Evolutionary conservation across 2,329 filamentous ascomycete genomes (phyloP), one percentile per base, ranked within the genome.

Genomic region (Aquanectria penicillioides): DNA sequence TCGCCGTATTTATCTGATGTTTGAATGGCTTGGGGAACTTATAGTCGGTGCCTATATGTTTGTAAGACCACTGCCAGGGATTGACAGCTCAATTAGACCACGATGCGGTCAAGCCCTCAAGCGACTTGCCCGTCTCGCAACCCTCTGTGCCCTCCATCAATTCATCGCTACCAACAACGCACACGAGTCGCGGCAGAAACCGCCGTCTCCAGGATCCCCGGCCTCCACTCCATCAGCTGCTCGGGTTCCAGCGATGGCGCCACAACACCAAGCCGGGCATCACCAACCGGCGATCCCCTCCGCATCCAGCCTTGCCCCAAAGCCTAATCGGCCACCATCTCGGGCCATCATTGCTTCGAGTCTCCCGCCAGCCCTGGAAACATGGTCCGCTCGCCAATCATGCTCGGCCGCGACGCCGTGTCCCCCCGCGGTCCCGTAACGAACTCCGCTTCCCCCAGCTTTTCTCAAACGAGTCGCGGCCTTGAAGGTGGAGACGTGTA

Each of bases 331-430:
- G n/a, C 54, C 51, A 29, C 61, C 57, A 25, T 41, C 54, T 69
- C 66, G 66, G 66, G 26, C 13, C 28, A 68, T 63, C 59, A 62
- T 64, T 69, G 25, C 25, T 26, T 57, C 61, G 56, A 69, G 38
- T 15, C 10, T 34, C 51, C 25, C 53, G 41, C 49, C n/a, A 43
- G 25, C 18, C 22, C 29, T 37, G 40, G 34, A 49, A 40, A 37
- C 50, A 46, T 52, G 22, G 22, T 28, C 25, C 28, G 37, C n/a
- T 57, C 50, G 33, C 55, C 50, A 50, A 53, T 57, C 38, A 56
- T 37, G 25, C 28, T 37, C 48, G 34, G n/a, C n/a, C n/a, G n/a
- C n/a, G 23, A 25, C 25, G 31, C 23, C n/a, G 6, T 4, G 31
- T 20, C 29, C 48, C 56, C 63, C 56, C 65, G 56, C 64, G 58